Evolutionary conservation across 306 rosid species (phyloP), one percentile per base, ranked within the genome.

Genomic region (Malus domestica): DNA sequence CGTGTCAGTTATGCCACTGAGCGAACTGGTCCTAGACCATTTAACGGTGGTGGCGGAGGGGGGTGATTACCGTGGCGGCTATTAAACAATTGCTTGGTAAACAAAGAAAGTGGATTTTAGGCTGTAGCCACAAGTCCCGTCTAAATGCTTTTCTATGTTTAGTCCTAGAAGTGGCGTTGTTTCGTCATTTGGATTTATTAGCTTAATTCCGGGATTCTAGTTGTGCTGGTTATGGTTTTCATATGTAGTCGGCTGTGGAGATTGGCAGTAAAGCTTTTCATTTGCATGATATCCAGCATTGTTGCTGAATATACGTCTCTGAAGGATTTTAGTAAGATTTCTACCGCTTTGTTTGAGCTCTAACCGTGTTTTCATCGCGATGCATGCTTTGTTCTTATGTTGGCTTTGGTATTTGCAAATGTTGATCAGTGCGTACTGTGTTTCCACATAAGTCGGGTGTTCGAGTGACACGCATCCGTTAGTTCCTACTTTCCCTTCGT

Each of bases 1-100:
- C 87, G 91, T 9, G 97, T 92, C 55, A 82, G 88, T 44, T 83
- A 52, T 49, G 97, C 97, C 19, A 88, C 40, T 45, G 92, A 88
- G 80, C 82, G 90, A 2, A 6, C 85, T 54, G 80, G 81, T 40
- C 83, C 89, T 67, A 69, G 79, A 30, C 22, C 72, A 11, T 70
- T 27, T 25, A 12, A 42, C 32, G 75, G 75, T 19, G 74, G 29
- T 20, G 19, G 75, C 59, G 88, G 85, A 10, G 85, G 80, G 80
- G 0, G 76, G 82, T 16, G 74, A 73, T 12, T 68, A 64, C 7
- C 66, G 86, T 11, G 77, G 85, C 38, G 71, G 45, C 71, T 80
- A 52, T 46, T 83, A 49, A 49, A 57, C 46, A 4, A 0, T 14
- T 54, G 42, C 40, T 63, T 6, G 66, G 66, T 27, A 61, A n/a